Evolutionary conservation across 257 asterid genomes (phyloP).

Genomic region (Solanum neorickii): DNA sequence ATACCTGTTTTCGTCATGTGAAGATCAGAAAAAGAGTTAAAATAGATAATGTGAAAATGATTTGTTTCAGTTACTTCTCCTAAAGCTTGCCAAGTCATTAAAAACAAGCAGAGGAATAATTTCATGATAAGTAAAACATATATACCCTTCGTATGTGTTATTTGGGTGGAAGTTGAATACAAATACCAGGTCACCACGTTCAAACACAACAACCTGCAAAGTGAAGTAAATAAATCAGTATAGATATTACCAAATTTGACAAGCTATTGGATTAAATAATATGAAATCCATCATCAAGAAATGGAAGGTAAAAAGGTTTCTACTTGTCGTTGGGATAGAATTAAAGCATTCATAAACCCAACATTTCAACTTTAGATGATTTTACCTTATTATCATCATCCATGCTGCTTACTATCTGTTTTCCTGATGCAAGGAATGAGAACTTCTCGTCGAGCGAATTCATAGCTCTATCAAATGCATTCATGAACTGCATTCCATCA

Average conservation of each 20-base stretch:
- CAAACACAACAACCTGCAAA: conserved; percentile 86
- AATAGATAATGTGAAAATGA: not conserved
- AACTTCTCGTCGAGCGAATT: conserved; percentile 68
- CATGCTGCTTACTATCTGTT: conserved; percentile 63
- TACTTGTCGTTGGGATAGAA: not conserved
- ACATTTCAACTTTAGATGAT: not conserved
- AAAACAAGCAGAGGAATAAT: conserved; percentile 1
- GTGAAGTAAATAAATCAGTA: conserved; percentile 1
- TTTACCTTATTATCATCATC: conserved; percentile 78
- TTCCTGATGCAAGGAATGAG: conserved; percentile 65
- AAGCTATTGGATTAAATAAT: not conserved
- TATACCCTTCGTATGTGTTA: conserved; percentile 81
- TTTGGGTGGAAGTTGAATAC: conserved; percentile 87
- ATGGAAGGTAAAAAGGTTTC: not conserved
- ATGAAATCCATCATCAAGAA: not conserved
- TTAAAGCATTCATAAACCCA: not conserved
- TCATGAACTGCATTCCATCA: conserved; percentile 71
- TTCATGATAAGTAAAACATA: not conserved
- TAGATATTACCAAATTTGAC: not conserved
- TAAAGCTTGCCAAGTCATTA: not conserved
- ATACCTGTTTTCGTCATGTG: conserved; percentile 41
- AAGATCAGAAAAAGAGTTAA: not conserved
- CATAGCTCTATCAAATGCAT: conserved; percentile 90
- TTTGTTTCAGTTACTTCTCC: not conserved
- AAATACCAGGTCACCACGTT: conserved; percentile 82